These are phyloP conservation scores for Discostella stelligeroides DNA, from an alignment of 108 stramenopile genomes.

Conservation along the genomic window DNA sequence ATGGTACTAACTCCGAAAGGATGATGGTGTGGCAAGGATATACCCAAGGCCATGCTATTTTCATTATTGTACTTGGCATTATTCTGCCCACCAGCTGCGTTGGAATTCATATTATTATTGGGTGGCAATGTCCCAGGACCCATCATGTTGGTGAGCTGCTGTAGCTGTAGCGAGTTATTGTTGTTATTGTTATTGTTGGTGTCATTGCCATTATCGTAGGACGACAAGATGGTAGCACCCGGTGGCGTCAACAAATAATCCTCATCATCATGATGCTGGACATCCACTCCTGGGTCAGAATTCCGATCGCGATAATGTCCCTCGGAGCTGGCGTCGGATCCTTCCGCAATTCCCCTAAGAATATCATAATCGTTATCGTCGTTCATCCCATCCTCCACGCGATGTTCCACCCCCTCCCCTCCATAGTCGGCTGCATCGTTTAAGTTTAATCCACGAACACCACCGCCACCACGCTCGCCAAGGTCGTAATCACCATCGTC, in stretches of 20 bases:
- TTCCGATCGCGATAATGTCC: conserved; percentile 45
- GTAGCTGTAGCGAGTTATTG: background rate
- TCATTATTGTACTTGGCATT: background rate
- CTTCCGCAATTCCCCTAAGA: background rate
- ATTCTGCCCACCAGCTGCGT: background rate
- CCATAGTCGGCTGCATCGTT: background rate
- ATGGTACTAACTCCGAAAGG: background rate
- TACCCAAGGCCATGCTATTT: conserved; percentile 11
- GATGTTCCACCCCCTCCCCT: background rate
- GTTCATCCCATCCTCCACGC: background rate
- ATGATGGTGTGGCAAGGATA: background rate
- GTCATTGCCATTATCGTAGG: background rate
- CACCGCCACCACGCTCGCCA: background rate
- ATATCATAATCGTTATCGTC: background rate
- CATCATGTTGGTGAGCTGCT: too few species aligned
- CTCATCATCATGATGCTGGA: conserved; percentile 7
- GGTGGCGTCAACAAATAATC: conserved; percentile 12
- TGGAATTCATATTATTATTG: too few species aligned
- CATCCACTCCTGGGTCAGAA: conserved; percentile 41
- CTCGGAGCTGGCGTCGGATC: conserved; percentile 26
- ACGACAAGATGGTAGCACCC: background rate
- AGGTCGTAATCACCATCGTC: conserved; percentile 27
- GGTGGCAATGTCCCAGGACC: too few species aligned
- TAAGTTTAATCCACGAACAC: background rate
- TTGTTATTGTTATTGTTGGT: background rate